phyloP scores from a whole-genome alignment of 768 basidiomycete species.

The Cyclocybe cylindracea region DNA sequence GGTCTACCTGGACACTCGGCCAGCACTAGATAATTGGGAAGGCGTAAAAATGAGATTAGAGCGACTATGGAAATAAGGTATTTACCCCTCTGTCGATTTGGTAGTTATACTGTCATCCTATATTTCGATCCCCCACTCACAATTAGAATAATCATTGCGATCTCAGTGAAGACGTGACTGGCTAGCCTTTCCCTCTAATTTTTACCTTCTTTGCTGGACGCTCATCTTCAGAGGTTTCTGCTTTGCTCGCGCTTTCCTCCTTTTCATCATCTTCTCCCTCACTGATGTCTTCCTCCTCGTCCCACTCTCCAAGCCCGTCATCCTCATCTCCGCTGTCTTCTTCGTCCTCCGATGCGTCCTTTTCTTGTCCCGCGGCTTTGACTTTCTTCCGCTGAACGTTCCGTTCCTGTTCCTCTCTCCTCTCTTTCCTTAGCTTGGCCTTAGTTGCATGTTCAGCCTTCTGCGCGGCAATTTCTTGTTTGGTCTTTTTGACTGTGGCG shows the following conservation, averaged over 20 bases:
- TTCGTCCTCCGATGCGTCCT: slow-evolving; percentile 30
- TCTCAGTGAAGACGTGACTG: not conserved
- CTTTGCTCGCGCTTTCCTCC: slow-evolving; percentile 35
- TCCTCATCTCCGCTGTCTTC: slow-evolving; percentile 33
- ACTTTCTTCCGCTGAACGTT: slow-evolving; percentile 88
- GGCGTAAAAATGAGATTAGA: slow-evolving; percentile 82
- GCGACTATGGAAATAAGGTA: slow-evolving; percentile 44
- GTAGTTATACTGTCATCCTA: slow-evolving; percentile 1
- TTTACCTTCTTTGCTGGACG: slow-evolving; percentile 59
- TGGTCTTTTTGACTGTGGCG: slow-evolving; percentile 84
- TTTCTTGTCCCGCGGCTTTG: slow-evolving; percentile 17
- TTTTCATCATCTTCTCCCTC: slow-evolving; percentile 51
- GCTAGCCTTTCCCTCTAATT: slow-evolving; percentile 46
- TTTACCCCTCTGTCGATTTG: not conserved
- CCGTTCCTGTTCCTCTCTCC: slow-evolving; percentile 86
- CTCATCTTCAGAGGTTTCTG: slow-evolving; percentile 52
- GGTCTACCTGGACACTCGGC: slow-evolving; percentile 93
- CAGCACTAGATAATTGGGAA: slow-evolving; percentile 93
- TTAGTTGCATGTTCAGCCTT: slow-evolving; percentile 79
- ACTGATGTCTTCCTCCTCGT: slow-evolving; percentile 66
- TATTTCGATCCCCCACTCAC: slow-evolving; percentile 9
- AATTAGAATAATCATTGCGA: slow-evolving; percentile 1
- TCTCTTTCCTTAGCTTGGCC: slow-evolving; percentile 70
- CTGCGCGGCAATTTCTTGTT: slow-evolving; percentile 66
- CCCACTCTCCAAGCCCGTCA: slow-evolving; percentile 42